Conservation (phyloP, 805 yeast species). For the Jamesozyma spencerorum region DNA sequence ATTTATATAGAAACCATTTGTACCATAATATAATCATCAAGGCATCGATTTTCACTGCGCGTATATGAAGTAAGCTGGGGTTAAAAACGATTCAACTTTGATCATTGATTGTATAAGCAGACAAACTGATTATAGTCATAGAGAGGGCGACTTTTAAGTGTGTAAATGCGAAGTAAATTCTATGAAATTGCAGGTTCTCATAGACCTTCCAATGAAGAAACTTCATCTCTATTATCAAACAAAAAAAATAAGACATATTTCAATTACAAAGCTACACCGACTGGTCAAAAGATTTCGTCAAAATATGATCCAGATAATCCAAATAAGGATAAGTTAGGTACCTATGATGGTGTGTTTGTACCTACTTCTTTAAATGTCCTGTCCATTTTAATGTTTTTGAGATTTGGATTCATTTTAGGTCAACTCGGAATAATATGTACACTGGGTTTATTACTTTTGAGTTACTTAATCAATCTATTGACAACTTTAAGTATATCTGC, state of each 20-base stretch:
- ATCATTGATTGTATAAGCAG: too few species aligned
- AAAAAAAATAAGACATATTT: slow-evolving; percentile 24
- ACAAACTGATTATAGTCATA: too few species aligned
- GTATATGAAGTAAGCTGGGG: not conserved
- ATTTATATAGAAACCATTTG: too few species aligned
- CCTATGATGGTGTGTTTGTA: slow-evolving; percentile 82
- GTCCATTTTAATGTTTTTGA: slow-evolving; percentile 86
- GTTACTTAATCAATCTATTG: slow-evolving; percentile 71
- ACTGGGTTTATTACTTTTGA: slow-evolving; percentile 51
- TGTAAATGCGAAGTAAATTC: slow-evolving; percentile 24
- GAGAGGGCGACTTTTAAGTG: too few species aligned
- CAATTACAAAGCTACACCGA: slow-evolving; percentile 23
- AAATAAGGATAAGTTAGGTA: slow-evolving; percentile 50
- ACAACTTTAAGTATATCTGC: slow-evolving; percentile 91
- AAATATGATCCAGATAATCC: slow-evolving; percentile 28
- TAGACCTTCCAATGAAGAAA: slow-evolving; percentile 21
- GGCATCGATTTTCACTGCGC: not conserved
- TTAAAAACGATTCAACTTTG: too few species aligned
- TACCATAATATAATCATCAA: too few species aligned
- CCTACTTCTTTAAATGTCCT: slow-evolving; percentile 91
- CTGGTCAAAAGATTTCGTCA: slow-evolving; percentile 19
- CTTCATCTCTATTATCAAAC: slow-evolving; percentile 18
- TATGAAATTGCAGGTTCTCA: slow-evolving; percentile 31
- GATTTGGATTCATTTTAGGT: slow-evolving; percentile 93
- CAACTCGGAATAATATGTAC: slow-evolving; percentile 88